Percentiles rank a stretch among this genome's conserved stretches.
These are phyloP conservation scores for Grifola frondosa DNA, from an alignment of 1,284 basidiomycete species.

Conservation along the genomic window DNA sequence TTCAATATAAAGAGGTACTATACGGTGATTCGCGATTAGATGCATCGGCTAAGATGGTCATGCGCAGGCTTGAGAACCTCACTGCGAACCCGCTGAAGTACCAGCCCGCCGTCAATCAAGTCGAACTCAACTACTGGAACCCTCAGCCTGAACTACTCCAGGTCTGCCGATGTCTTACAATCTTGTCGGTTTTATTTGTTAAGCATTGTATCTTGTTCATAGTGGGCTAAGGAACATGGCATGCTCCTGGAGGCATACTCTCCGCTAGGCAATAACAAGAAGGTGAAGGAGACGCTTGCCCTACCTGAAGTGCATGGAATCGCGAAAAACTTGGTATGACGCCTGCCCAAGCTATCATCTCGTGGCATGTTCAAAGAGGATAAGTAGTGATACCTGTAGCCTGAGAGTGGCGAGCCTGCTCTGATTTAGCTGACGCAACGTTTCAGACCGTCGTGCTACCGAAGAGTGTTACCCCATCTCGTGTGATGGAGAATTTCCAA, in stretches of 20 bases:
- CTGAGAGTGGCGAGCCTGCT: neutral
- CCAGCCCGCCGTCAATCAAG: slow-evolving; percentile 78
- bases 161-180: slow-evolving; percentile 37
- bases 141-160: slow-evolving; percentile 80
- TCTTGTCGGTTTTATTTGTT: neutral
- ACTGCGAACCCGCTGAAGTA: slow-evolving; percentile 72
- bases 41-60: too few relatives aligned
- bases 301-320: slow-evolving; percentile 49
- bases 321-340: slow-evolving; percentile 66
- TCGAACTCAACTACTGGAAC: slow-evolving; percentile 82
- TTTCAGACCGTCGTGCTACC: slow-evolving; percentile 68
- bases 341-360: slow-evolving; percentile 77
- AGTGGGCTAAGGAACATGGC: slow-evolving; percentile 65
- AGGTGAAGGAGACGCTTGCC: slow-evolving; percentile 53
- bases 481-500: slow-evolving; percentile 72
- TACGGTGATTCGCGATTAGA: neutral
- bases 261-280: slow-evolving; percentile 66
- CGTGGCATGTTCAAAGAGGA: slow-evolving; percentile 82
- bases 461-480: slow-evolving; percentile 74
- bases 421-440: neutral
- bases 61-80: slow-evolving; percentile 56
- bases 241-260: slow-evolving; percentile 79
- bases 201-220: too few relatives aligned
- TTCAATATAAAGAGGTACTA: slow-evolving; percentile 52
- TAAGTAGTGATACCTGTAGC: slow-evolving; percentile 34